Evolutionary conservation across 495 filamentous ascomycete genomes (phyloP), one percentile per base, ranked within the genome.

Genomic region (Tuber umbilicatum): DNA sequence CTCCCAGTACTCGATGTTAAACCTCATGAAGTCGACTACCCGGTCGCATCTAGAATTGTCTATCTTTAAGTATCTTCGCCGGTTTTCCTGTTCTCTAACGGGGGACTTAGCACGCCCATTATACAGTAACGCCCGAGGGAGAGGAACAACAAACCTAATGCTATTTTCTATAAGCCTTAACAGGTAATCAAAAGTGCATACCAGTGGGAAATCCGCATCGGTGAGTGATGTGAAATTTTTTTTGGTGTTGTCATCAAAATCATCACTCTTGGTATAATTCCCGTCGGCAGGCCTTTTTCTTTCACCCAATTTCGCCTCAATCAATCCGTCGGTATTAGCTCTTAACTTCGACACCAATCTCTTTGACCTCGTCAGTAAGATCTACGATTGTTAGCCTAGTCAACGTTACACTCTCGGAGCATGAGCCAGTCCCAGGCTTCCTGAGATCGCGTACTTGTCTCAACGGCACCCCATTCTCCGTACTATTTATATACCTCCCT

Each of bases 351-450:
- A 78, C 10, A 81, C 83, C 19, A 86, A 79, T 43, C 78, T 72
- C 1, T n/a, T n/a, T 50, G 85, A 86, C 23, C 83, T 78, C n/a
- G 85, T 86, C 37, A 86, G 79, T n/a, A 86, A 81, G 10, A 86
- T 9, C 47, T 50, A n/a, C n/a, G 6, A 10, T 10, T 50, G 21
- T n/a, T 12, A n/a, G 47, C 47, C 1, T 23, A n/a, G 47, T 50
- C 47, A n/a, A 50, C 23, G 47, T n/a, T n/a, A 50, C 47, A n/a
- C 47, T 31, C 12, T 4, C 10, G 0, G n/a, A 14, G 10, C 2
- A 2, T 60, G n/a, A 16, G 5, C 3, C 23, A 50, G 3, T 19
- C 45, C n/a, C 45, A 23, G 2, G 7, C 45, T 50, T n/a, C 45
- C 19, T 50, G 21, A 0, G 6, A n/a, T 50, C 69, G 5, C 69